Evolutionary conservation across 164 flowering plant species (phyloP).

Genomic region (Echeveria elegans): DNA sequence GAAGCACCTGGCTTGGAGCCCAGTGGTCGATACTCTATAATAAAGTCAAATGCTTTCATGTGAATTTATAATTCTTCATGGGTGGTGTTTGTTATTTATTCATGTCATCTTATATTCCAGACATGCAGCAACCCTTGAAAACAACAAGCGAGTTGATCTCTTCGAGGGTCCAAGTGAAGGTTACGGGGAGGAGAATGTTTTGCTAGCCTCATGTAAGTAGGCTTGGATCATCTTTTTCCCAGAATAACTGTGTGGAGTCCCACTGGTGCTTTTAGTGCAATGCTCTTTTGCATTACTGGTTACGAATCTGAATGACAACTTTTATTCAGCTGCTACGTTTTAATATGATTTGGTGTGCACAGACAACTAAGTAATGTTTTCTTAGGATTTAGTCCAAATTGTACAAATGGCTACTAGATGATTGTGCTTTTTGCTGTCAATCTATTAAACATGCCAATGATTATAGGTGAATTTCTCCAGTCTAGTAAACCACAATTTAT

Average conservation of each 20-base stretch:
- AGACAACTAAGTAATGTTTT: too few species aligned
- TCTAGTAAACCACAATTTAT: background rate
- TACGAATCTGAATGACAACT: too few species aligned
- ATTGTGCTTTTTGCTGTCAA: background rate
- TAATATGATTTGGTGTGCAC: background rate
- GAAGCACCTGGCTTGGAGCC: too few species aligned
- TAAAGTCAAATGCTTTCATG: too few species aligned
- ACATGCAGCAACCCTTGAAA: conserved; percentile 50
- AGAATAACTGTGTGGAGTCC: too few species aligned
- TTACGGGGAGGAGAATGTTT: conserved; percentile 51
- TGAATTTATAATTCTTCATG: background rate
- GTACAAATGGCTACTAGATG: too few species aligned
- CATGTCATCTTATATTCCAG: conserved; percentile 20
- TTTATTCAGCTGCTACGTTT: too few species aligned
- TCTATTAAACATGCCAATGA: background rate
- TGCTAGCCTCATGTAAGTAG: conserved; percentile 67
- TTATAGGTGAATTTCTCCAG: background rate
- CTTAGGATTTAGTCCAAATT: background rate
- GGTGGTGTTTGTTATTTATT: background rate
- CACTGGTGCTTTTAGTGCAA: too few species aligned
- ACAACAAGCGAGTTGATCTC: conserved; percentile 71
- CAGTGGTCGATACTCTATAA: too few species aligned
- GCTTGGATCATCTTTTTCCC: too few species aligned
- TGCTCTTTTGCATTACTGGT: too few species aligned
- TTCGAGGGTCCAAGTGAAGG: conserved; percentile 63